Evolutionary conservation across 2,329 filamentous ascomycete genomes (phyloP).

Genomic region (Trichoderma sp.): DNA sequence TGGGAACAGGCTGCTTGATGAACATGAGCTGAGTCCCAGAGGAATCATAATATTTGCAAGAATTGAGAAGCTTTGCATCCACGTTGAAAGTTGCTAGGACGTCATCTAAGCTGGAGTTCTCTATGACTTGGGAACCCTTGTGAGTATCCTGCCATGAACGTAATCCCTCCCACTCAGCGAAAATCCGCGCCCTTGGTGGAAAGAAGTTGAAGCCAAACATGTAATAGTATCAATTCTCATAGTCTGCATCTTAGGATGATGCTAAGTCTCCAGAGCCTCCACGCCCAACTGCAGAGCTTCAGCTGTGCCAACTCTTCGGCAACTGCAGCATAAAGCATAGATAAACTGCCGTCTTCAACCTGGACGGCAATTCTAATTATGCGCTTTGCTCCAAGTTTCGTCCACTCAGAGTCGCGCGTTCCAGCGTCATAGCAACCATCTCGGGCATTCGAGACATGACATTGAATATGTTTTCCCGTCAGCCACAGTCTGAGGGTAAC

Average conservation of each 20-base stretch:
- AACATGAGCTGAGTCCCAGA: too few relatives aligned
- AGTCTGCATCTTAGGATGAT: constrained; percentile 44
- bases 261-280: constrained; percentile 39
- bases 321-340: constrained; percentile 48
- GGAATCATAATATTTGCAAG: too few relatives aligned
- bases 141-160: too few relatives aligned
- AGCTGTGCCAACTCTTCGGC: constrained; percentile 50
- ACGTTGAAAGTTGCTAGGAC: too few relatives aligned
- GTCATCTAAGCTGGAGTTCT: too few relatives aligned
- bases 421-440: constrained; percentile 51
- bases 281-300: constrained; percentile 40
- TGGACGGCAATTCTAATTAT: constrained; percentile 51
- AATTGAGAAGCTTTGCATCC: too few relatives aligned
- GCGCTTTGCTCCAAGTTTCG: constrained; percentile 42
- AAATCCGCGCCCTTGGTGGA: neutral
- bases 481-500: constrained; percentile 28
- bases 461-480: constrained; percentile 43
- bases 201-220: constrained; percentile 8
- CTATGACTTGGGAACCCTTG: too few relatives aligned
- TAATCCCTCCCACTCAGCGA: too few relatives aligned
- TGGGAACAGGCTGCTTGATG: neutral
- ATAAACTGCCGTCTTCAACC: constrained; percentile 51
- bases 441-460: constrained; percentile 49
- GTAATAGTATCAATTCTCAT: constrained; percentile 43
- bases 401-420: constrained; percentile 43